These are phyloP conservation scores for Umbelopsis sp. DNA, from an alignment of 371 early-diverging fungal species.

Conservation along the genomic window DNA sequence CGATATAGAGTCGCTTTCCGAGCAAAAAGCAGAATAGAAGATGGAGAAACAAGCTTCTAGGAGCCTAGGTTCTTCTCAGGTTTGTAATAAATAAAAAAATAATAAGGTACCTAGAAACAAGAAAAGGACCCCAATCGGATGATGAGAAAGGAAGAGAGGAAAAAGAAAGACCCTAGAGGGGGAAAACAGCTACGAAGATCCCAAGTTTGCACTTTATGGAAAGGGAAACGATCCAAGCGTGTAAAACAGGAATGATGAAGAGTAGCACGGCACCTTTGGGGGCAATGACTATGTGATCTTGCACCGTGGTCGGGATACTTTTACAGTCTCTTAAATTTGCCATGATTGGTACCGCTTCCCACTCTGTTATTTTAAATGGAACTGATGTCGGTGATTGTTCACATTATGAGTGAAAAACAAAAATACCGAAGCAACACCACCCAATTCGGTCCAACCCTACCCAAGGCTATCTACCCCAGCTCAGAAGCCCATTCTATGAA, in stretches of 20 bases:
- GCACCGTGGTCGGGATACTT: constrained; percentile 2
- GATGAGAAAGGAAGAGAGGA: background rate
- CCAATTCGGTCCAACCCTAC: background rate
- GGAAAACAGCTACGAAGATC: constrained; percentile 1
- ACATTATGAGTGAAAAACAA: background rate
- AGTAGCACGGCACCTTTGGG: background rate
- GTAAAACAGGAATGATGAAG: constrained; percentile 8
- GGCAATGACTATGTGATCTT: constrained; percentile 5
- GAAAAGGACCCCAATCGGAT: background rate
- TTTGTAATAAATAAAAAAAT: too few relatives aligned
- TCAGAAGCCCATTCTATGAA: too few relatives aligned
- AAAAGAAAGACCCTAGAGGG: background rate
- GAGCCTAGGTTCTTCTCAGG: too few relatives aligned
- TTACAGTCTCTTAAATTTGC: background rate
- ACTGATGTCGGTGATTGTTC: constrained; percentile 16
- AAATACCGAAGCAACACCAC: constrained; percentile 7
- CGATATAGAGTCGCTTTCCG: too few relatives aligned
- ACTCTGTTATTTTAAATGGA: constrained; percentile 13
- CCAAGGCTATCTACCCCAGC: too few relatives aligned
- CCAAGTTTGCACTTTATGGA: background rate
- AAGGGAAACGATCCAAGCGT: constrained; percentile 5
- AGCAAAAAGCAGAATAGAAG: too few relatives aligned
- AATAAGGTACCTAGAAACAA: constrained; percentile 3
- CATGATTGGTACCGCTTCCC: background rate
- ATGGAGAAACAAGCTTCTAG: too few relatives aligned